Evolutionary conservation across 495 filamentous ascomycete species (phyloP), one percentile per base, ranked within the genome.

Genomic region (Melanomma pulvis-pyrius): DNA sequence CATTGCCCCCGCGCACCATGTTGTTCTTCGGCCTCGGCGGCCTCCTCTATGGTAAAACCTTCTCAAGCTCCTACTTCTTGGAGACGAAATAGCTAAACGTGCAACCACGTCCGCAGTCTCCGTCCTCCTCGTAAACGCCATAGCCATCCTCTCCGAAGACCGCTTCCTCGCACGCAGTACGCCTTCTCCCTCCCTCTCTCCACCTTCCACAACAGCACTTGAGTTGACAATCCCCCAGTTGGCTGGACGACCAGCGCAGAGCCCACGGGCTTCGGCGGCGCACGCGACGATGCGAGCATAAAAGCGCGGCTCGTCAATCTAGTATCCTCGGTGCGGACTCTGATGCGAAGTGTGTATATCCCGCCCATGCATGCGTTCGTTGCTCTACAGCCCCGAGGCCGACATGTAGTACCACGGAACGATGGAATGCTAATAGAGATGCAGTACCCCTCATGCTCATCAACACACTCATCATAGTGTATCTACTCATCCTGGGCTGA

Each of bases 91-190:
- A 19, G n/a, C 47, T 54, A 60, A n/a, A 65, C 63, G 25, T 47
- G 44, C 44, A 12, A 34, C 30, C 39, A 44, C 64, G 59, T 52
- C 62, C 28, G 26, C 73, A 94, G 92, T 91, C 55, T 82, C 85
- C 62, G 79, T 96, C 75, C 90, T 98, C 73, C 84, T 98, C 75
- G 86, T 93, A 74, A 98, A 98, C 79, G 91, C 91, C 44, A 91
- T 98, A 74, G 91, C 92, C 55, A 88, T 98, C 78, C 88, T 98
- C 53, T 97, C 92, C 72, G 93, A 98, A 85, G 94, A 98, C 80
- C 87, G 96, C 30, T 98, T 98, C 77, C 88, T 98, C 54, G 94
- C 96, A 54, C 87, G 96, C 71, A 94, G 92, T 96, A 88, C 70
- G 87, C 79, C 53, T 32, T 51, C 52, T n/a, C 36, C 22, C 12